phyloP scores from a whole-genome alignment of 2,329 filamentous ascomycete species.

The Sporothrix luriei region DNA sequence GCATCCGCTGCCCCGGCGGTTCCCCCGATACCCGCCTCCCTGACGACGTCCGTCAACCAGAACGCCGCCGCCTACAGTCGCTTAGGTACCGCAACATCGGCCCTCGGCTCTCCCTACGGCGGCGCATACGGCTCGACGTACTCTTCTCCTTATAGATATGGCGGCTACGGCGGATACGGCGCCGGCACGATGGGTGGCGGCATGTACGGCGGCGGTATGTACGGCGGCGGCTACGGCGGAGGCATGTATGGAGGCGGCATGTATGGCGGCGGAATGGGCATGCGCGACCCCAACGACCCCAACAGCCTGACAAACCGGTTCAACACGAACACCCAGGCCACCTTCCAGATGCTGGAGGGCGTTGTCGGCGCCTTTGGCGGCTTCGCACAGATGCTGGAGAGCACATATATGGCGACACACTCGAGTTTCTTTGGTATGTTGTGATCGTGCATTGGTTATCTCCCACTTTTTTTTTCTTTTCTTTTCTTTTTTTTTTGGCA shows the following conservation, averaged over 20 bases:
- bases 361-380: constrained; percentile 95
- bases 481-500: constrained; percentile 1
- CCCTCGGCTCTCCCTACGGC: constrained; percentile 36
- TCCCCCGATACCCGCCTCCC: constrained; percentile 76
- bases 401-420: constrained; percentile 99
- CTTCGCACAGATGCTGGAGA: constrained; percentile 98
- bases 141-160: constrained; percentile 55
- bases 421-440: constrained; percentile 89
- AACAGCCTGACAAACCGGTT: constrained; percentile 95
- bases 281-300: constrained; percentile 75
- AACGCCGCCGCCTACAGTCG: constrained; percentile 82
- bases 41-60: constrained; percentile 79
- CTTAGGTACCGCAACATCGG: constrained; percentile 43
- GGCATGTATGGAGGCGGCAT: constrained; percentile 51
- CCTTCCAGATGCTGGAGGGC: constrained; percentile 97
- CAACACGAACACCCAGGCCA: constrained; percentile 90
- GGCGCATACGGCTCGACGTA: constrained; percentile 47
- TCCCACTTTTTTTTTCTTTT: not conserved
- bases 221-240: constrained; percentile 56
- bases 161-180: constrained; percentile 44
- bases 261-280: constrained; percentile 54
- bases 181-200: constrained; percentile 48
- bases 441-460: not conserved
- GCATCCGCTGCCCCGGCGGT: constrained; percentile 65
- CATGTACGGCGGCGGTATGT: constrained; percentile 40